Evolutionary conservation across 257 asterid species (phyloP), one percentile per base, ranked within the genome.

Genomic region (Penstemon davidsonii): DNA sequence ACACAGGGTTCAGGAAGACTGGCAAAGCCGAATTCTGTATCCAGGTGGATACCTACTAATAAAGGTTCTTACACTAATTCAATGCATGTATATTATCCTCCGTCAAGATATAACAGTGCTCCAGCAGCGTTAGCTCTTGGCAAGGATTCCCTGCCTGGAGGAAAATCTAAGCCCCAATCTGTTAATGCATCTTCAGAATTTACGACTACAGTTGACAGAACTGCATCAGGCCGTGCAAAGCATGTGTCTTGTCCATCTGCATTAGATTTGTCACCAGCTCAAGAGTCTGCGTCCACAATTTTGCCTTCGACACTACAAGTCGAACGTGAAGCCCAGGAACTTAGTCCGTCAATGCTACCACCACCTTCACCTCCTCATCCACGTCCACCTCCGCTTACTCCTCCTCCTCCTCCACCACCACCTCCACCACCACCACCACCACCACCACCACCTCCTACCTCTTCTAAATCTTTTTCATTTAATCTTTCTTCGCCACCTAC

Each of bases 41-140:
- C 99, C 57, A 84, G 87, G 84, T 94, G 98, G 99, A 88, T 94
- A 68, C 98, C 98, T 63, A 5, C 95, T 51, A 94, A 91, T 80
- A 94, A 91, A 85, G 96, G 96, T 56, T 91, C 97, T 64, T 89
- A 88, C 82, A 84, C 92, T 68, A 87, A 86, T 84, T 94, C 96
- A 63, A 89, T 94, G 98, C 99, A 91, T 77, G 92, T 91, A 50
- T 80, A 88, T 67, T 89, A 94, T 83, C 98, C 96, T 59, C 98
- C 96, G 36, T 79, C 96, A 72, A 84, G 96, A 73, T 76, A 87
- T 81, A 89, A 91, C 77, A 94, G 96, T 78, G 97, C 96, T 76
- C 96, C 96, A 60, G 84, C 95, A 70, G 88, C 81, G 10, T 72
- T 88, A 71, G 77, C 84, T 57, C 79, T 73, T 65, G 75, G 87